These are phyloP conservation scores for Ambrosiella cleistominuta DNA, from an alignment of 2,329 filamentous ascomycete species.

Conservation along the genomic window DNA sequence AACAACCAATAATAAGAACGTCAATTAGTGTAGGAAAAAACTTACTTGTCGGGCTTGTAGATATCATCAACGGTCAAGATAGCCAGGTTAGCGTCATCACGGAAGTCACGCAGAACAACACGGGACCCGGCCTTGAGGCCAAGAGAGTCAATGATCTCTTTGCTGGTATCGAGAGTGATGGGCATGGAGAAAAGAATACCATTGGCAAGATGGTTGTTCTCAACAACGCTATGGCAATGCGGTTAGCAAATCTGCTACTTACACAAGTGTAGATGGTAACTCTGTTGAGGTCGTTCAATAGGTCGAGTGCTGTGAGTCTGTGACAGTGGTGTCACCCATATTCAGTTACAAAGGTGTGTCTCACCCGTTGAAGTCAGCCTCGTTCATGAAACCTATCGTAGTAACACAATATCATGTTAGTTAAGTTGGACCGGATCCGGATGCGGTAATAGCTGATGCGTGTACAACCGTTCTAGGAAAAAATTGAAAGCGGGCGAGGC, in stretches of 20 bases:
- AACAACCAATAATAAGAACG: background rate
- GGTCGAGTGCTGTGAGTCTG: background rate
- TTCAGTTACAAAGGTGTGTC: slow-evolving; percentile 15
- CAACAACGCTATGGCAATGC: slow-evolving; percentile 50
- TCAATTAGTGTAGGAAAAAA: background rate
- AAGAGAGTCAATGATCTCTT: slow-evolving; percentile 55
- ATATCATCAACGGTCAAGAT: slow-evolving; percentile 93
- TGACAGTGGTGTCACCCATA: background rate
- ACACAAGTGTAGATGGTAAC: background rate
- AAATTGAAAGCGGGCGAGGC: no score
- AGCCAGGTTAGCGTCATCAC: slow-evolving; percentile 88
- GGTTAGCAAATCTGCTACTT: background rate
- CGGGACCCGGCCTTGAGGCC: slow-evolving; percentile 65
- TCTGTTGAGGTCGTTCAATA: background rate
- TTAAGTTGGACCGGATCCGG: background rate
- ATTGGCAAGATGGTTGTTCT: slow-evolving; percentile 68
- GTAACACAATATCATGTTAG: slow-evolving; percentile 12
- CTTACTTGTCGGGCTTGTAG: slow-evolving; percentile 84
- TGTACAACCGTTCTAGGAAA: no score
- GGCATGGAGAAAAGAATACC: slow-evolving; percentile 93
- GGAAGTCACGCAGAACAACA: slow-evolving; percentile 81
- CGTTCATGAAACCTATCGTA: slow-evolving; percentile 72
- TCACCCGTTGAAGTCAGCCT: slow-evolving; percentile 91
- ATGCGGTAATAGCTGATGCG: background rate
- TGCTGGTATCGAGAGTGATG: slow-evolving; percentile 75